Evolutionary conservation across 129 eudicot species (phyloP).

Genomic region (Gnaphalium uliginosum): DNA sequence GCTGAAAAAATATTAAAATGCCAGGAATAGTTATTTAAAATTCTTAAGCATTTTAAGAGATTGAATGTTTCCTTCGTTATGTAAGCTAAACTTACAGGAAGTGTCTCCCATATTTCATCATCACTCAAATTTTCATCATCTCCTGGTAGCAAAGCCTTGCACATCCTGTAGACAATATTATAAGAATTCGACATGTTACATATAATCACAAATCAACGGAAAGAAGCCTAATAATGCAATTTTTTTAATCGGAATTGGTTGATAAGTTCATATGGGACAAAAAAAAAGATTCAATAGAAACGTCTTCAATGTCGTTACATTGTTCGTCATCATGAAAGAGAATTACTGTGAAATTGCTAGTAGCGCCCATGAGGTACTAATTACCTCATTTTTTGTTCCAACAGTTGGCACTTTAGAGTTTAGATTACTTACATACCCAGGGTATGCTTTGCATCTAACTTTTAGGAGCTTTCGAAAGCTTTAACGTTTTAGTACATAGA

Average conservation of each 20-base stretch:
- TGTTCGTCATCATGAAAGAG: not conserved
- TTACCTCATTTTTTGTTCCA: not conserved
- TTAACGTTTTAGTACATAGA: not conserved
- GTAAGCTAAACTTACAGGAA: slow-evolving; percentile 66
- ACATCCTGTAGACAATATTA: slow-evolving; percentile 53
- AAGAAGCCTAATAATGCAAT: slow-evolving; percentile 8
- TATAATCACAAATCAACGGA: slow-evolving; percentile 4
- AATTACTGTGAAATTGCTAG: not conserved
- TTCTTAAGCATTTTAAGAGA: not conserved
- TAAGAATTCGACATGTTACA: not conserved
- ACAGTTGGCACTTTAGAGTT: not conserved
- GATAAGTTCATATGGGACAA: not conserved
- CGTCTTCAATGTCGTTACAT: not conserved
- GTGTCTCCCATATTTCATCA: slow-evolving; percentile 93
- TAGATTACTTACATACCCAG: not conserved
- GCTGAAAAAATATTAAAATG: slow-evolving; percentile 38
- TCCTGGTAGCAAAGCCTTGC: slow-evolving; percentile 83
- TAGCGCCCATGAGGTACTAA: not conserved
- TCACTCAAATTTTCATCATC: slow-evolving; percentile 78
- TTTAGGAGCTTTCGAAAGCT: not conserved
- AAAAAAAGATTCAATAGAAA: not conserved
- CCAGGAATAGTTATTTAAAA: not conserved
- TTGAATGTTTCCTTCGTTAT: not conserved
- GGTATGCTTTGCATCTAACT: not conserved
- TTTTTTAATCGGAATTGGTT: not conserved